Percentiles rank a stretch among this genome's conserved stretches.
Conservation (phyloP, 768 basidiomycete species). For the Mycena galopus region DNA sequence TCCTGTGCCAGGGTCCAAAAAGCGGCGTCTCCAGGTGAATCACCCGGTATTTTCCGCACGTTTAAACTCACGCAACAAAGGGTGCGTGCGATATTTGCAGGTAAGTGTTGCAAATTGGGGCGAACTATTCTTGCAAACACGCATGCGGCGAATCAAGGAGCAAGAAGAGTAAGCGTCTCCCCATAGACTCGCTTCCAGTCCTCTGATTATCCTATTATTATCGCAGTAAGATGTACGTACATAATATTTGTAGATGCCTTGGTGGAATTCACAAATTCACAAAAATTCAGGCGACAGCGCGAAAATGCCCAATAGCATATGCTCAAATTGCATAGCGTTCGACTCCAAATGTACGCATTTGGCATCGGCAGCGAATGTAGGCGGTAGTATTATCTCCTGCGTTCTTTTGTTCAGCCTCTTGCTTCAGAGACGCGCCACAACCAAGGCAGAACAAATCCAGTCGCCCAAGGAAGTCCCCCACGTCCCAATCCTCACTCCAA, state of each 20-base stretch:
- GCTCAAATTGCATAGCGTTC: not conserved
- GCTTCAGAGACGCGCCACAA: conserved; percentile 13
- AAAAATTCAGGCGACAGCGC: conserved; percentile 55
- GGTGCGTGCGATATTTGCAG: conserved; percentile 36
- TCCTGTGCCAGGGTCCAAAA: conserved; percentile 31
- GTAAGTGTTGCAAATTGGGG: not conserved
- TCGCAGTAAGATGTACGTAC: conserved; percentile 29
- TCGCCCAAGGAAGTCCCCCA: not conserved
- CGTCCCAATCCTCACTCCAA: conserved; percentile 5
- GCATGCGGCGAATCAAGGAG: conserved; percentile 9
- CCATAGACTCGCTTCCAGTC: not conserved
- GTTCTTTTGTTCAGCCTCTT: not conserved
- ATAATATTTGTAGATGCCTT: not conserved
- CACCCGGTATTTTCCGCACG: not conserved
- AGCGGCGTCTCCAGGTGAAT: conserved; percentile 32
- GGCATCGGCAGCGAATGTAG: conserved; percentile 27
- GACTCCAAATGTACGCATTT: conserved; percentile 24
- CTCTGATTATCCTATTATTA: not conserved
- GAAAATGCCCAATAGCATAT: conserved; percentile 45
- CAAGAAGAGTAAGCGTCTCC: conserved; percentile 29
- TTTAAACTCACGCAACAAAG: conserved; percentile 5
- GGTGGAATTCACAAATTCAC: not conserved
- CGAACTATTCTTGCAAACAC: not conserved
- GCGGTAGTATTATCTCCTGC: not conserved
- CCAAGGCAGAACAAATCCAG: conserved; percentile 5